Conservation (phyloP, 306 rosid genomes). For the Vigna mungo region DNA sequence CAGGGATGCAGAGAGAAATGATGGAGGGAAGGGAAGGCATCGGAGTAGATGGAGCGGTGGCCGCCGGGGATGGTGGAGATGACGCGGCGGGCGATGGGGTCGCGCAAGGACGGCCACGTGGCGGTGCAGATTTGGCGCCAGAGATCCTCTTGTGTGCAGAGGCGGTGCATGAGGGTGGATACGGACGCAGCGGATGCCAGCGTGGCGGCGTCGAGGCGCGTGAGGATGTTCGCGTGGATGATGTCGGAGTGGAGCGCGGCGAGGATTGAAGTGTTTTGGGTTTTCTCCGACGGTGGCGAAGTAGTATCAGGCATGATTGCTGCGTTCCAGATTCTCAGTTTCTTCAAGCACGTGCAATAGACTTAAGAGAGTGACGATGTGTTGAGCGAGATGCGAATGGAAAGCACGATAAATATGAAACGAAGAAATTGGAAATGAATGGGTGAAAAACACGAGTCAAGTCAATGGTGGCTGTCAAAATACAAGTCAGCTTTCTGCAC, state of each 20-base stretch:
- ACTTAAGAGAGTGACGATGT: not conserved
- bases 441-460: not conserved
- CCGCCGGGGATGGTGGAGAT: slow-evolving; percentile 64
- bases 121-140: slow-evolving; percentile 66
- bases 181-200: slow-evolving; percentile 60
- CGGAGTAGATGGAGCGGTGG: slow-evolving; percentile 78
- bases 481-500: not conserved
- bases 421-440: too few species aligned
- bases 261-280: slow-evolving; percentile 33
- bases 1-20: not conserved
- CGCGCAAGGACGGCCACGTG: slow-evolving; percentile 70
- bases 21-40: slow-evolving; percentile 69
- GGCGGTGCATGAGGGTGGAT: slow-evolving; percentile 61
- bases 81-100: slow-evolving; percentile 42
- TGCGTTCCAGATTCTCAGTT: not conserved
- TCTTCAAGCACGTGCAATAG: not conserved
- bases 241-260: slow-evolving; percentile 66
- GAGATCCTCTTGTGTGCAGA: slow-evolving; percentile 61
- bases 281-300: not conserved
- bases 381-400: too few species aligned
- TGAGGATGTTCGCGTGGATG: slow-evolving; percentile 70
- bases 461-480: not conserved
- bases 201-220: slow-evolving; percentile 73
- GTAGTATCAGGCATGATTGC: not conserved
- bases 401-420: not conserved